Base-by-base conservation (phyloP, 2,329 filamentous ascomycete species). In the Penicillium sp. region DNA sequence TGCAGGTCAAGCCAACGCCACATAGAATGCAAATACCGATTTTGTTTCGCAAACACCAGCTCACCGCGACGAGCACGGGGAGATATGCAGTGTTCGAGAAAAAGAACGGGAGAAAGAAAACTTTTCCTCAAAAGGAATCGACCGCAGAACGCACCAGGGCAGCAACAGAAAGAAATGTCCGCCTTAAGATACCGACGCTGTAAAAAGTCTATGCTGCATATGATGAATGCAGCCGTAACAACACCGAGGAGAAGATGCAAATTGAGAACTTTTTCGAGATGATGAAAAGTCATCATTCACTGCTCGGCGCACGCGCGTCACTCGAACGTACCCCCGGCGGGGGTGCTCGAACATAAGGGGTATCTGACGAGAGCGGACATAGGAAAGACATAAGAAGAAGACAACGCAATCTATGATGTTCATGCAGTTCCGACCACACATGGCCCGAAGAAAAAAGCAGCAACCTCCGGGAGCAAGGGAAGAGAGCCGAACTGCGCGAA, bases 321-420 rank as follows among this genome's bases (percentile, higher is more conserved):
- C 63, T 65, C 66, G 69, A 69, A 64, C 65, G 59, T 65, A 56
- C 65, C 66, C 65, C 48, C 29, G 22, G 55, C 58, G 59, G 56
- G 62, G 58, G 70, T 65, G 66, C 64, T 69, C 67, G 69, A 74
- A 66, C 65, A 73, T 64, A 63, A 67, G 61, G 71, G 72, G 72
- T 75, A 75, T 75, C 72, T 73, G 71, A 68, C 64, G 63, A 65
- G 72, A 73, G 66, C 69, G 68, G 69, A 70, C 64, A 64, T 58
- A 68, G 64, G 63, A 67, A 68, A 70, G 69, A 69, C n/a, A 69
- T 25, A 7, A 25, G 2, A 25, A 25, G 8, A 65, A 70, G 65
- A 68, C 71, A 77, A 75, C 74, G 74, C 75, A 74, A 70, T 77
- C 74, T 77, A 77, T 76, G 69, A 72, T 74, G 68, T 71, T 69